Conservation (phyloP, 2,329 filamentous ascomycete genomes). For the Biscogniauxia marginata region DNA sequence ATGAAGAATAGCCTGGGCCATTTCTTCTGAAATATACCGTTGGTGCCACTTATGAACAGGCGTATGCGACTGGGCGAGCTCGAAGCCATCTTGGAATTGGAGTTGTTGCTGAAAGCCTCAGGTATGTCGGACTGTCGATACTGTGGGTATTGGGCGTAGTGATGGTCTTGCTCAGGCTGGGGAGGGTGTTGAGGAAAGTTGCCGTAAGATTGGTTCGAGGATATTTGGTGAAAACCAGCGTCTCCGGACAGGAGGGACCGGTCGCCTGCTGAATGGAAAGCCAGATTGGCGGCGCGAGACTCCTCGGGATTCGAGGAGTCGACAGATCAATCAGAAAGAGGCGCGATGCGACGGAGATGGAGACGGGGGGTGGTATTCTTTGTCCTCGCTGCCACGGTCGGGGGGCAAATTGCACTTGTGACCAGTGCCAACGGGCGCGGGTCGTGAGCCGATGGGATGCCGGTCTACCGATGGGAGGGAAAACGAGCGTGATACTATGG, state of each 20-base stretch:
- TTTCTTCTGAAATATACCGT: slow-evolving; percentile 77
- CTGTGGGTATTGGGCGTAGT: slow-evolving; percentile 30
- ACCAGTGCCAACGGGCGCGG: not conserved
- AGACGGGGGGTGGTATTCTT: slow-evolving; percentile 1
- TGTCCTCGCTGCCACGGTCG: slow-evolving; percentile 3
- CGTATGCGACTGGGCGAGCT: slow-evolving; percentile 32
- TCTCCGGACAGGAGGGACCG: slow-evolving; percentile 26
- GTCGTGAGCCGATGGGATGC: not conserved
- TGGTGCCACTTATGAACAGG: slow-evolving; percentile 42
- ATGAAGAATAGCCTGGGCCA: slow-evolving; percentile 89
- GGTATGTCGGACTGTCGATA: slow-evolving; percentile 14
- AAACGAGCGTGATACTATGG: not conserved
- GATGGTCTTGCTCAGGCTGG: slow-evolving; percentile 20
- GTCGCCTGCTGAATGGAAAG: slow-evolving; percentile 27
- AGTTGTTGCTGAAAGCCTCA: slow-evolving; percentile 29
- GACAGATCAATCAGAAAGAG: slow-evolving; percentile 7
- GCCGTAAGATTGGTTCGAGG: slow-evolving; percentile 21
- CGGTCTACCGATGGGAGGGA: not conserved
- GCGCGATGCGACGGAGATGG: not conserved
- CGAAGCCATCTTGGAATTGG: slow-evolving; percentile 35
- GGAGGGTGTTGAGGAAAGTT: slow-evolving; percentile 19
- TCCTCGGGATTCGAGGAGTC: slow-evolving; percentile 29
- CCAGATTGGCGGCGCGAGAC: slow-evolving; percentile 29
- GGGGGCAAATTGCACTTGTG: not conserved
- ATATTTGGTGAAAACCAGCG: slow-evolving; percentile 27